Percentiles rank a stretch among this genome's conserved stretches.
phyloP scores from a whole-genome alignment of 257 asterid species.

The Nicotiana attenuata region DNA sequence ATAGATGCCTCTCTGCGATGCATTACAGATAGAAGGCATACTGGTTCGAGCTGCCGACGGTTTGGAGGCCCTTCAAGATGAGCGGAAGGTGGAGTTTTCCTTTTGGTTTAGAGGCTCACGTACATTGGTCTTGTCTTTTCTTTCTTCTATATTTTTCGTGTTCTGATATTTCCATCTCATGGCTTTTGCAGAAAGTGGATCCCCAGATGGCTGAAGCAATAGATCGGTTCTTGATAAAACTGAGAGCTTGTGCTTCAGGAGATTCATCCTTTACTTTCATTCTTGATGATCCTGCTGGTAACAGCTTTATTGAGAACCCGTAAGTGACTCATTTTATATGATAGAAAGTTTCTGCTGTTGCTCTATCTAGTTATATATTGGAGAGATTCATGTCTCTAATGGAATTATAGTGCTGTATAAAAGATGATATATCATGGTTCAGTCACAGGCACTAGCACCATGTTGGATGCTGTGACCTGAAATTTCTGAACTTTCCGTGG shows the following conservation, averaged over 20 bases:
- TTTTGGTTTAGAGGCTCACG: conserved; percentile 2
- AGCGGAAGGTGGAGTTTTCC: conserved; percentile 59
- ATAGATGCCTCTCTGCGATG: background rate
- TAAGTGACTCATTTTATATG: conserved; percentile 35
- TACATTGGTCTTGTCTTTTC: background rate
- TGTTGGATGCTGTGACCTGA: background rate
- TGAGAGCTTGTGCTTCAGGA: conserved; percentile 80
- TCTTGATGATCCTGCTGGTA: conserved; percentile 97
- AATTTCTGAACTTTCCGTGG: background rate
- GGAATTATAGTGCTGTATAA: background rate
- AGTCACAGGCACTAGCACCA: background rate
- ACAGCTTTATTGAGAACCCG: conserved; percentile 98
- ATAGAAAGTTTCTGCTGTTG: background rate
- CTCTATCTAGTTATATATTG: background rate
- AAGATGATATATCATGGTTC: background rate
- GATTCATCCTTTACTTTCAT: conserved; percentile 58
- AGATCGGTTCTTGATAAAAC: conserved; percentile 67
- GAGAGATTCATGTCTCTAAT: background rate
- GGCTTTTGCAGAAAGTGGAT: conserved; percentile 64
- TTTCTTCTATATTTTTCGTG: background rate
- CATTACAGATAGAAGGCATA: conserved; percentile 83
- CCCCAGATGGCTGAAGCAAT: conserved; percentile 78
- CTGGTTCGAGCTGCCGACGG: conserved; percentile 72
- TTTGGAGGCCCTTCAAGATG: conserved; percentile 86
- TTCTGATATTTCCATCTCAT: conserved; percentile 3